Evolutionary conservation across 179 eudicot genomes (phyloP), one percentile per base, ranked within the genome.

Genomic region (Silene vulgaris): DNA sequence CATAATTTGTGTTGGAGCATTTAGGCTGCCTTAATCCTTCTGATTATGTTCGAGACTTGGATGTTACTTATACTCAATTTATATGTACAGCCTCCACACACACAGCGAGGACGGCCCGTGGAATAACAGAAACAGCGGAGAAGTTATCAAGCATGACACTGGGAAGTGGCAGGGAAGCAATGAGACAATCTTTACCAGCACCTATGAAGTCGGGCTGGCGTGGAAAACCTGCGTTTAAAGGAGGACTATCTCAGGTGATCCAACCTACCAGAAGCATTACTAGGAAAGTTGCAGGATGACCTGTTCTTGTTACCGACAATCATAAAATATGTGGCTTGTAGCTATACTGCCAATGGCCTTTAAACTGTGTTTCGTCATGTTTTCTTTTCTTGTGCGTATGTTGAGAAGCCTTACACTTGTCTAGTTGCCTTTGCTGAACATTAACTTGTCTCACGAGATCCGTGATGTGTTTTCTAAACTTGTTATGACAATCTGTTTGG

Each of bases 71-170:
- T 71, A 23, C 62, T 71, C 37, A 52, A 70, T 1, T 2, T 43
- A 9, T 35, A 14, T 77, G 74, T 87, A 40, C 12, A 88, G 91
- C 90, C 65, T 83, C 89, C 5, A 62, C 64, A 28, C 74, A 76
- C 78, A 60, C 70, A 20, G 90, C 87, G 67, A 87, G 76, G 82
- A 77, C 21, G 30, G 74, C 83, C 20, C 88, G 88, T 60, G 88
- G 88, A 72, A 82, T 90, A 60, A 76, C 90, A 0, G 90, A 90
- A 59, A 82, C 97, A 21, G 82, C 88, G 5, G 96, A 85, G 79
- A 92, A 86, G 88, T 71, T 94, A 80, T 89, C 88, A 16, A 94
- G 77, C 79, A 84, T 89, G 90, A 75, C 83, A 26, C n/a, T 90
- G 64, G 83, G 89, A 12, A 28, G 77, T 20, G 89, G 86, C 20